A percentile compares a stretch with the other conserved stretches of the same genome.
These are phyloP conservation scores for Ramaria sp. DNA, from an alignment of 768 basidiomycete species.

Conservation along the genomic window DNA sequence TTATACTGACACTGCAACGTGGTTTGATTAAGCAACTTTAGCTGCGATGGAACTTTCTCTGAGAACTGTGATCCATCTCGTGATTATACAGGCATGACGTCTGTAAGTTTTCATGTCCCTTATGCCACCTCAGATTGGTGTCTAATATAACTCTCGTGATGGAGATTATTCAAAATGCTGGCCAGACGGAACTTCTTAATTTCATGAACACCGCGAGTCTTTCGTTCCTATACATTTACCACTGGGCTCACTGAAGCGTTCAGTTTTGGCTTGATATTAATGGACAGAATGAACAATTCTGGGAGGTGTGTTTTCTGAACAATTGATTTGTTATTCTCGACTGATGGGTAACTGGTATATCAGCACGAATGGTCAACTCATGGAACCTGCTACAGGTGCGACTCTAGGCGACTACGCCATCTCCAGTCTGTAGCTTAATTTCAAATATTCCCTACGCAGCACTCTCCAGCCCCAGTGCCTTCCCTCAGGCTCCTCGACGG, in stretches of 20 bases:
- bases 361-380: conserved; percentile 66
- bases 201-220: conserved; percentile 37
- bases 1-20: not conserved
- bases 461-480: conserved; percentile 51
- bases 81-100: conserved; percentile 32
- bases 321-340: not conserved
- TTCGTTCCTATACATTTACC: not conserved
- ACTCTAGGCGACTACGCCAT: not conserved
- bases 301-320: conserved; percentile 40
- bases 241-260: conserved; percentile 15
- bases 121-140: not conserved
- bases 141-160: not conserved
- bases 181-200: conserved; percentile 44
- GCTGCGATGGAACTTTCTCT: conserved; percentile 39
- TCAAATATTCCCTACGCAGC: conserved; percentile 22
- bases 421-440: not conserved
- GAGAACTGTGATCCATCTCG: conserved; percentile 32
- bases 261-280: conserved; percentile 54
- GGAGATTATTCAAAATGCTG: conserved; percentile 48
- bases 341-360: conserved; percentile 9
- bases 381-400: conserved; percentile 39
- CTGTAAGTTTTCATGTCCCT: conserved; percentile 19
- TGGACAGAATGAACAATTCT: conserved; percentile 52
- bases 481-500: conserved; percentile 44
- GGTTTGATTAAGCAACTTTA: conserved; percentile 16